phyloP scores from a whole-genome alignment of 495 filamentous ascomycete genomes.

The Neurospora sp. region DNA sequence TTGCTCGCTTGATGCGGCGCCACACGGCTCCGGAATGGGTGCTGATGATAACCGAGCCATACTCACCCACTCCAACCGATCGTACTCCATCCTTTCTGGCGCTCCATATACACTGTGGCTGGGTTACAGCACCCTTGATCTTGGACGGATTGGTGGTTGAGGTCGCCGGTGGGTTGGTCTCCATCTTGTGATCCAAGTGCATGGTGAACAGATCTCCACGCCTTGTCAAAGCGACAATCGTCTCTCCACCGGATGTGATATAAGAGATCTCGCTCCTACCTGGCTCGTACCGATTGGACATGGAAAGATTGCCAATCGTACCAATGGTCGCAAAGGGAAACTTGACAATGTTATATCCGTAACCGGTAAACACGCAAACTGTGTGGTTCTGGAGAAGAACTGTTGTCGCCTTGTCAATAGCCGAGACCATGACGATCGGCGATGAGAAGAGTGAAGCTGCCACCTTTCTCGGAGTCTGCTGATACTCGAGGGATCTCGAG shows the following conservation, averaged over 20 bases:
- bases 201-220: conserved; percentile 81
- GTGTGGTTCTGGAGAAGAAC: conserved; percentile 78
- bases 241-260: conserved; percentile 76
- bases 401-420: conserved; percentile 83
- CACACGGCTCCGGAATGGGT: conserved; percentile 88
- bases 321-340: conserved; percentile 65
- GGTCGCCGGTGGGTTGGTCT: conserved; percentile 45
- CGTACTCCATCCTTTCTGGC: conserved; percentile 71
- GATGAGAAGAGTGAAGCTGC: conserved; percentile 76
- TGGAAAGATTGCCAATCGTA: conserved; percentile 55
- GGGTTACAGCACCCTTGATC: conserved; percentile 65
- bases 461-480: conserved; percentile 74
- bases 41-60: conserved; percentile 91
- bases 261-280: conserved; percentile 56
- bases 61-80: conserved; percentile 81
- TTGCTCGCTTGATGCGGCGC: conserved; percentile 70
- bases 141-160: conserved; percentile 88
- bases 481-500: conserved; percentile 75
- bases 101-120: conserved; percentile 76
- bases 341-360: conserved; percentile 76
- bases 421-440: conserved; percentile 67
- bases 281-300: conserved; percentile 55
- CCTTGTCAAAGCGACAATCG: conserved; percentile 74
- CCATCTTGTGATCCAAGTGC: conserved; percentile 54
- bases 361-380: conserved; percentile 87